These are phyloP conservation scores for Effrenium voratum DNA, from an alignment of 73 alveolate species.

Conservation along the genomic window DNA sequence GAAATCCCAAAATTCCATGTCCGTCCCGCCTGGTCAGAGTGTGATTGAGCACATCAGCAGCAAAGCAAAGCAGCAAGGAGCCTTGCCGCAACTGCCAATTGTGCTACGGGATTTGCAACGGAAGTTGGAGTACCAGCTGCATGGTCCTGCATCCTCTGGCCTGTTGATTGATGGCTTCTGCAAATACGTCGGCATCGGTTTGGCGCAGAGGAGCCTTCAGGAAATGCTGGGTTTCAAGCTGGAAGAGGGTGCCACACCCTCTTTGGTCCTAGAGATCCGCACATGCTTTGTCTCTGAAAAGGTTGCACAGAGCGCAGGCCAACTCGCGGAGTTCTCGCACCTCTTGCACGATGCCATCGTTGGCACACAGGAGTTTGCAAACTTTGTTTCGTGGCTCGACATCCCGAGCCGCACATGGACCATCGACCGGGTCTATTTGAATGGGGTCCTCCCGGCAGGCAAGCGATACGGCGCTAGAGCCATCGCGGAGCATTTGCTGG, in stretches of 20 bases:
- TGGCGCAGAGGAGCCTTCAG: not conserved
- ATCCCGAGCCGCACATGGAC: conserved; percentile 48
- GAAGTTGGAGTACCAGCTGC: not conserved
- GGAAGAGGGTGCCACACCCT: not conserved
- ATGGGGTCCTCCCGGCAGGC: conserved; percentile 61
- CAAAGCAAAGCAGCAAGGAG: not conserved
- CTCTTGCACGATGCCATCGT: conserved; percentile 17
- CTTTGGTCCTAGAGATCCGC: not conserved
- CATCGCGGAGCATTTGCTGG: conserved; percentile 42
- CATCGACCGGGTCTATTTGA: conserved; percentile 56
- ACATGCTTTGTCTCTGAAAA: not conserved
- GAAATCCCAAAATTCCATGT: no score
- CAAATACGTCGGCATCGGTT: conserved; percentile 9
- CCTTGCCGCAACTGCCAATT: not conserved
- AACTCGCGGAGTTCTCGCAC: not conserved
- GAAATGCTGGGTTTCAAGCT: not conserved
- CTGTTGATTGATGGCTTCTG: not conserved
- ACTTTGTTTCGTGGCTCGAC: conserved; percentile 66
- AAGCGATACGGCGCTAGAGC: conserved; percentile 59
- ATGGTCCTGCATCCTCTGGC: not conserved
- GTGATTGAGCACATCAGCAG: not conserved
- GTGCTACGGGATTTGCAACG: not conserved
- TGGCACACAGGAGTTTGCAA: conserved; percentile 3
- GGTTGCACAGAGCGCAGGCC: not conserved
- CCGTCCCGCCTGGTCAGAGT: not conserved